Percentiles rank a stretch among this genome's conserved stretches.
phyloP scores from a whole-genome alignment of 2,329 filamentous ascomycete species.

The Graphilbum sp. region DNA sequence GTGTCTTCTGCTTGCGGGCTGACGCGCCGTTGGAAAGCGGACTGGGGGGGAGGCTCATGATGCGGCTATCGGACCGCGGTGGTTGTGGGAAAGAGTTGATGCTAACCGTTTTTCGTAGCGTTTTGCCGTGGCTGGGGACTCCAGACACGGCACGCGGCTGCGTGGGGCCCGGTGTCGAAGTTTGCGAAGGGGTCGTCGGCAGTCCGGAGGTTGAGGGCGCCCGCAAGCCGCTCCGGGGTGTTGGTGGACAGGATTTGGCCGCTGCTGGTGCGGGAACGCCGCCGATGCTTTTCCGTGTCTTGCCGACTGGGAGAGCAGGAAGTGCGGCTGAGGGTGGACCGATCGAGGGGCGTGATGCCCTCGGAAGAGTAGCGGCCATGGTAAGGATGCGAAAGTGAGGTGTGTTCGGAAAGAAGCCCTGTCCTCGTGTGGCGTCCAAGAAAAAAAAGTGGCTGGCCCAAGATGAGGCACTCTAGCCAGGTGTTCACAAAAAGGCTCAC shows the following conservation, averaged over 20 bases:
- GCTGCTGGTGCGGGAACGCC: slow-evolving; percentile 22
- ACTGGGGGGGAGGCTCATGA: slow-evolving; percentile 45
- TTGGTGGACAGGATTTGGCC: slow-evolving; percentile 40
- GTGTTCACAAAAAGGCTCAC: neutral
- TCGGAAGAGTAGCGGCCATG: slow-evolving; percentile 34
- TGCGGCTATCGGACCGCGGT: slow-evolving; percentile 47
- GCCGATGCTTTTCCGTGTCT: slow-evolving; percentile 52
- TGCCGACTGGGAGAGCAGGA: slow-evolving; percentile 57
- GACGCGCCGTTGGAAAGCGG: slow-evolving; percentile 37
- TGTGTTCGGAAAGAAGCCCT: neutral
- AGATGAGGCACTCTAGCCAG: slow-evolving; percentile 3
- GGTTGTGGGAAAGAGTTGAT: slow-evolving; percentile 90
- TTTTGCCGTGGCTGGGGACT: slow-evolving; percentile 45
- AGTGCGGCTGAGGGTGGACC: slow-evolving; percentile 57
- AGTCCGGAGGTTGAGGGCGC: slow-evolving; percentile 7
- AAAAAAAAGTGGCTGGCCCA: too few species aligned
- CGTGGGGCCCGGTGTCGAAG: slow-evolving; percentile 36
- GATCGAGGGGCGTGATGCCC: slow-evolving; percentile 48
- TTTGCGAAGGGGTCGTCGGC: slow-evolving; percentile 24
- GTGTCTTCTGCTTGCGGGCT: slow-evolving; percentile 37
- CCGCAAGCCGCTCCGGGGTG: slow-evolving; percentile 21
- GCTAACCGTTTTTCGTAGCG: slow-evolving; percentile 74
- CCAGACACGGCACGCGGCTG: slow-evolving; percentile 38
- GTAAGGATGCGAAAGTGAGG: slow-evolving; percentile 9
- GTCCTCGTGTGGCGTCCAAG: neutral